Percentiles rank a stretch among this genome's conserved stretches.
phyloP scores from a whole-genome alignment of 768 basidiomycete species.

The Holtermannia corniformis region DNA sequence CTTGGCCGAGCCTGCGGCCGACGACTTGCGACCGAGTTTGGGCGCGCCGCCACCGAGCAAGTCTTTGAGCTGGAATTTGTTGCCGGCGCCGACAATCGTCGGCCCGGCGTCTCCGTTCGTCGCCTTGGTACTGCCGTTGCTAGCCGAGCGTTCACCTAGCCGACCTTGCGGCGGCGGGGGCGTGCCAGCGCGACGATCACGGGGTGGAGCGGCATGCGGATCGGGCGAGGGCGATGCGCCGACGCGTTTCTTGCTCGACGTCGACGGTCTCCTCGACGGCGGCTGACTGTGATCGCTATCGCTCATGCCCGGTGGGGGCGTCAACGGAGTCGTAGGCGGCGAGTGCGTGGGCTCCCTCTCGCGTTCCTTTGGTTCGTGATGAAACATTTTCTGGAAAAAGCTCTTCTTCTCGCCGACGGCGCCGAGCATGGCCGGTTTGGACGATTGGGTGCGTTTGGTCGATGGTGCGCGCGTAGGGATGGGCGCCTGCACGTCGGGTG shows the following conservation, averaged over 20 bases:
- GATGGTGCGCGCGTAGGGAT: neutral
- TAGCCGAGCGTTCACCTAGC: constrained; percentile 16
- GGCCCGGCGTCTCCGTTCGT: constrained; percentile 39
- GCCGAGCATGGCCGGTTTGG: constrained; percentile 32
- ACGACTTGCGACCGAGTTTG: constrained; percentile 62
- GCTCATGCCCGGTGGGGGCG: constrained; percentile 17
- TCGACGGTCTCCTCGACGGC: constrained; percentile 20
- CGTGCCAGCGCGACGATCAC: constrained; percentile 12
- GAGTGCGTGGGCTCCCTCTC: constrained; percentile 20
- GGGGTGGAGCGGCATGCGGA: constrained; percentile 29
- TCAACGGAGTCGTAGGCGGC: constrained; percentile 36
- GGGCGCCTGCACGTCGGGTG: neutral
- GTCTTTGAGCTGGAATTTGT: constrained; percentile 75
- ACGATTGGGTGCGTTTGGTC: constrained; percentile 5
- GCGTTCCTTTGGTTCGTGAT: constrained; percentile 14
- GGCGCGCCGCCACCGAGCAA: constrained; percentile 52
- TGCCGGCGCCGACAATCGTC: constrained; percentile 44
- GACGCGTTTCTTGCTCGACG: constrained; percentile 15
- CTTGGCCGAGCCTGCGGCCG: constrained; percentile 46
- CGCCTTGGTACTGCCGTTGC: constrained; percentile 11
- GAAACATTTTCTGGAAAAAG: constrained; percentile 41
- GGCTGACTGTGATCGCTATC: constrained; percentile 28
- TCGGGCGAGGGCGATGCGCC: constrained; percentile 11
- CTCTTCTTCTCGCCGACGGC: constrained; percentile 33
- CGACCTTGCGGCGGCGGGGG: constrained; percentile 11